Evolutionary conservation across 495 filamentous ascomycete genomes (phyloP).

Genomic region (Trichoderma asperelloides): DNA sequence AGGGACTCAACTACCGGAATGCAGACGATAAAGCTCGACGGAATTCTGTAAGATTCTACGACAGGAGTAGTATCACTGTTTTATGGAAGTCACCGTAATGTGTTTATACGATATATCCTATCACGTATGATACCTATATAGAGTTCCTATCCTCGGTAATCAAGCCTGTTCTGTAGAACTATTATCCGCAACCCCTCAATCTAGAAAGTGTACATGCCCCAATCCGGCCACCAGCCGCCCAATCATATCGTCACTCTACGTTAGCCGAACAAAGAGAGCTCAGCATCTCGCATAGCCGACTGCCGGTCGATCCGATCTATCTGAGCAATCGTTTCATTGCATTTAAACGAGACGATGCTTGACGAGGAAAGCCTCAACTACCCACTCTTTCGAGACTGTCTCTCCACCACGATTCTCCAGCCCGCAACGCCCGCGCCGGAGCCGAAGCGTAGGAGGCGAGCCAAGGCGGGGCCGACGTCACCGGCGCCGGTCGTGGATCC

Average conservation of each 20-base stretch:
- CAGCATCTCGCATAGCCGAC: not conserved
- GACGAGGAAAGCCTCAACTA: conserved; percentile 44
- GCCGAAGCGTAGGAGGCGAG: conserved; percentile 34
- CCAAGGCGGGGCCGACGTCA: conserved; percentile 31
- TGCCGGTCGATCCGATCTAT: not conserved
- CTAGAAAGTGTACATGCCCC: not conserved
- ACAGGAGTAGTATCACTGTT: not conserved
- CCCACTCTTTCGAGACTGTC: conserved; percentile 59
- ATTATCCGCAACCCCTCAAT: not conserved
- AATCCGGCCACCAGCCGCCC: conserved; percentile 2
- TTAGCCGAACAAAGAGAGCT: not conserved
- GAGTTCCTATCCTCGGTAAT: not conserved
- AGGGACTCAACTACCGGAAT: not conserved
- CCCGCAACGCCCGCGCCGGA: conserved; percentile 35
- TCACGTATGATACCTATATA: not conserved
- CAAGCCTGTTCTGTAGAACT: not conserved
- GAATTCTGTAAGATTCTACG: not conserved
- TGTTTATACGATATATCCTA: not conserved
- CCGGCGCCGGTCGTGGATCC: conserved; percentile 19
- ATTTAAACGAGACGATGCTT: conserved; percentile 2
- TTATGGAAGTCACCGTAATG: too few relatives aligned
- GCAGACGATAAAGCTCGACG: not conserved
- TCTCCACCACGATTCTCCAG: conserved; percentile 36
- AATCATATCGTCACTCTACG: not conserved
- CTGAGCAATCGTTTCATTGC: conserved; percentile 2